Evolutionary conservation across 2,329 filamentous ascomycete genomes (phyloP).

Genomic region (Arthrocladium fulminans): DNA sequence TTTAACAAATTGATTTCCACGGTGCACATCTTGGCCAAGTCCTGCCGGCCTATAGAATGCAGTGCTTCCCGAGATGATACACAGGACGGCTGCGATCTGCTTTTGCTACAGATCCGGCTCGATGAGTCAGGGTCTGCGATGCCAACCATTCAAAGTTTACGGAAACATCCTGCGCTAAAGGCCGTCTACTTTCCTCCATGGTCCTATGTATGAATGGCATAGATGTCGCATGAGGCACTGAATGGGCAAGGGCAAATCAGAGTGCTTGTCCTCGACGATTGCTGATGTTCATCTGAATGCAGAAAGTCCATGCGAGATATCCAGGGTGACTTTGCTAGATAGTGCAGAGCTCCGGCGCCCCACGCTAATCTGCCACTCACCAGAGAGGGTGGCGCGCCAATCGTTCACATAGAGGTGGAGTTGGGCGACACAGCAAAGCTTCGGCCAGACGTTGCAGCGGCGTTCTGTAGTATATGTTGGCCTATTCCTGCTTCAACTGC

Average conservation of each 20-base stretch:
- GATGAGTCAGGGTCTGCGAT: neutral
- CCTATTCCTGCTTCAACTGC: neutral
- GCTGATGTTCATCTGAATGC: neutral
- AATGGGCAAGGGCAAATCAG: neutral
- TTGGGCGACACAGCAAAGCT: neutral
- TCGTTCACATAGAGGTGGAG: neutral
- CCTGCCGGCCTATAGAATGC: too few relatives aligned
- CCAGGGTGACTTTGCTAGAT: neutral
- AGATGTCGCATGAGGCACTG: neutral
- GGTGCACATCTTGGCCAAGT: neutral
- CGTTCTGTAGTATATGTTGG: neutral
- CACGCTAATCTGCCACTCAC: neutral
- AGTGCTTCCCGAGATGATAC: too few relatives aligned
- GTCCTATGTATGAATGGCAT: neutral
- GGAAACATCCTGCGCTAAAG: neutral
- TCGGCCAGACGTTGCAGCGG: neutral
- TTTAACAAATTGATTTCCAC: neutral
- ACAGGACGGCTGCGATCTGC: too few relatives aligned
- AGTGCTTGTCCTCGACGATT: too few relatives aligned
- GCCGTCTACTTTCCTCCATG: neutral
- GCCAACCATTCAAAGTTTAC: neutral
- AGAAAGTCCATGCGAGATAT: neutral
- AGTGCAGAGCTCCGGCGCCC: neutral
- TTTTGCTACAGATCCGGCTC: too few relatives aligned
- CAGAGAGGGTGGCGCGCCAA: neutral